Percentiles rank a stretch among this genome's conserved stretches.
phyloP scores from a whole-genome alignment of 306 rosid genomes.

The Castanea sativa region DNA sequence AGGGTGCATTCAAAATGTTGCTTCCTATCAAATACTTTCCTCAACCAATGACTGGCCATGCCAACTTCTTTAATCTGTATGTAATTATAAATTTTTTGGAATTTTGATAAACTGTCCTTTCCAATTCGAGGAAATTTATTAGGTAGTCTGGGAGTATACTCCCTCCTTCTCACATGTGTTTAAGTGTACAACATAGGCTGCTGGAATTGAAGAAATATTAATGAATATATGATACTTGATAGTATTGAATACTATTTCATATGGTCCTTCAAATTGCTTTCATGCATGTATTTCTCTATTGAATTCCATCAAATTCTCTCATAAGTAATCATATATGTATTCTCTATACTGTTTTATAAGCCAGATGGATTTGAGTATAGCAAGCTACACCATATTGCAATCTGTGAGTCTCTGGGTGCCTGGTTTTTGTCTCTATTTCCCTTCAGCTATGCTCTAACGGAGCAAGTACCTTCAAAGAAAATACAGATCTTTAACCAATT shows the following conservation, averaged over 20 bases:
- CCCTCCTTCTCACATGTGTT: background rate
- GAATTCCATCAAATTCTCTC: background rate
- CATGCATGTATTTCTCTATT: conserved; percentile 21
- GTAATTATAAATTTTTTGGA: no score
- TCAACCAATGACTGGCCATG: no score
- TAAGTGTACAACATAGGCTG: conserved; percentile 12
- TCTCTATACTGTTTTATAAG: conserved; percentile 15
- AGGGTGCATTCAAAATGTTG: no score
- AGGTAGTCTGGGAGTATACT: rapidly evolving
- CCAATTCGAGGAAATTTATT: no score
- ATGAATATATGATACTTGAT: conserved; percentile 7
- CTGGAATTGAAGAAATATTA: conserved; percentile 4
- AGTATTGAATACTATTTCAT: conserved; percentile 12
- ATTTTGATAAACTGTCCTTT: no score
- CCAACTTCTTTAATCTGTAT: no score
- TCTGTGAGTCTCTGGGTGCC: conserved; percentile 7
- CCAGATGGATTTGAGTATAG: conserved; percentile 14
- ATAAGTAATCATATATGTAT: conserved; percentile 19
- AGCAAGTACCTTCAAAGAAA: conserved; percentile 22
- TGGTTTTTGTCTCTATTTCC: conserved; percentile 17
- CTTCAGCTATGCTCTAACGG: conserved; percentile 11
- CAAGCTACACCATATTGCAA: conserved; percentile 14
- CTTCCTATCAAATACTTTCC: no score
- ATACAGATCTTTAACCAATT: conserved; percentile 5
- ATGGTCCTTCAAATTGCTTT: conserved; percentile 8